phyloP scores from a whole-genome alignment of 2,329 filamentous ascomycete genomes.

The Chrysoporthe austroafricana region DNA sequence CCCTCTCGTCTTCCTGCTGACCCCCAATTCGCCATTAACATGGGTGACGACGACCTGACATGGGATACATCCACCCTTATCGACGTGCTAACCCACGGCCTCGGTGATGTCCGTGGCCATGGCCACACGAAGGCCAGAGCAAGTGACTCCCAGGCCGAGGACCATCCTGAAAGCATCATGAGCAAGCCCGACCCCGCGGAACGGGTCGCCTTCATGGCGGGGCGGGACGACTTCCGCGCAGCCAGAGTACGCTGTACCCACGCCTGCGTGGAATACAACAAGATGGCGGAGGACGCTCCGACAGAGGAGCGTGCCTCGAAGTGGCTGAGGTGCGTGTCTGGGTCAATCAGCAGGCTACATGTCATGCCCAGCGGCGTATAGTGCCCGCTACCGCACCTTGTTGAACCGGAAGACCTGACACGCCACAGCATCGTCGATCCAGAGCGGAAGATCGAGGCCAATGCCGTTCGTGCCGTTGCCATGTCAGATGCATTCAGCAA shows the following conservation, averaged over 20 bases:
- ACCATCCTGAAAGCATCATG: neutral
- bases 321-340: constrained; percentile 35
- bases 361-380: neutral
- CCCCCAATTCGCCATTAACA: neutral
- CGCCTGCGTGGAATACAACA: constrained; percentile 38
- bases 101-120: neutral
- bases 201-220: constrained; percentile 35
- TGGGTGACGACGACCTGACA: constrained; percentile 6
- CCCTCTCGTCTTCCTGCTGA: neutral
- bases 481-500: constrained; percentile 27
- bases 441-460: constrained; percentile 24
- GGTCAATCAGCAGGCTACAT: neutral
- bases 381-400: neutral
- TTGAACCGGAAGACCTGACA: neutral
- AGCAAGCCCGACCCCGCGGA: constrained; percentile 11
- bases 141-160: neutral
- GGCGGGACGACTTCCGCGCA: constrained; percentile 37
- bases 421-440: constrained; percentile 35
- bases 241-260: constrained; percentile 34
- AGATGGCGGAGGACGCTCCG: constrained; percentile 36
- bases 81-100: neutral
- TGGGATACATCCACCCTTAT: constrained; percentile 11
- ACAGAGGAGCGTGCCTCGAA: constrained; percentile 33
- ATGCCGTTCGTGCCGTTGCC: constrained; percentile 34
- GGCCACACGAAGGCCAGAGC: neutral